phyloP scores from a whole-genome alignment of 2,329 filamentous ascomycete species.

The Teratosphaeria gauchensis region DNA sequence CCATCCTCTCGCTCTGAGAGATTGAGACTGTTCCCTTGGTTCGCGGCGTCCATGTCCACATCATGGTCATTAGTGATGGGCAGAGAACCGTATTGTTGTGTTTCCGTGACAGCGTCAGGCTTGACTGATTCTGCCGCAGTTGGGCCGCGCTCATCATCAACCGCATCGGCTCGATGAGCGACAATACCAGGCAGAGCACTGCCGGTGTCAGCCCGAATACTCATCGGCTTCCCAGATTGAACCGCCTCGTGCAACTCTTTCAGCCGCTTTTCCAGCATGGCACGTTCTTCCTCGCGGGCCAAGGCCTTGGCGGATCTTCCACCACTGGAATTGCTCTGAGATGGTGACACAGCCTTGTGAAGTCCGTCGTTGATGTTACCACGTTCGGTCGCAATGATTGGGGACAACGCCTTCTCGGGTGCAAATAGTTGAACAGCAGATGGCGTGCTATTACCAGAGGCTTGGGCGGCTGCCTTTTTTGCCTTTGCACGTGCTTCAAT shows the following conservation, averaged over 20 bases:
- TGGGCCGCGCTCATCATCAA: background rate
- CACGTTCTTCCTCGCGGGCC: constrained; percentile 1
- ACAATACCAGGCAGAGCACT: background rate
- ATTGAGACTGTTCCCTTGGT: background rate
- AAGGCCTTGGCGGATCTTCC: background rate
- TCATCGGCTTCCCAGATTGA: background rate
- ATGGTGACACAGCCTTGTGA: background rate
- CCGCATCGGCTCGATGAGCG: background rate
- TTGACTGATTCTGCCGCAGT: background rate
- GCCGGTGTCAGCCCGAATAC: too few relatives aligned
- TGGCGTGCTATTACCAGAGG: background rate
- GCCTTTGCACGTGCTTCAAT: constrained; percentile 18
- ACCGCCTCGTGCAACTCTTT: background rate
- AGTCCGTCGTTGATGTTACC: background rate
- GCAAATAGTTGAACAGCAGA: background rate
- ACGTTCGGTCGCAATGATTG: background rate
- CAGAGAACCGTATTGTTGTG: background rate
- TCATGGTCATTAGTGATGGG: background rate
- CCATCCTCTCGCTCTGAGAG: background rate
- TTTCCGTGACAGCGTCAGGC: background rate
- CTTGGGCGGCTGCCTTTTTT: background rate
- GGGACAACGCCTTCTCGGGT: background rate
- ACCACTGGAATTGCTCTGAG: background rate
- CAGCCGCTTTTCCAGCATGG: background rate
- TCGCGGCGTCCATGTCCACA: background rate